These are phyloP conservation scores for Lycium barbarum DNA, from an alignment of 257 asterid species.

Conservation along the genomic window DNA sequence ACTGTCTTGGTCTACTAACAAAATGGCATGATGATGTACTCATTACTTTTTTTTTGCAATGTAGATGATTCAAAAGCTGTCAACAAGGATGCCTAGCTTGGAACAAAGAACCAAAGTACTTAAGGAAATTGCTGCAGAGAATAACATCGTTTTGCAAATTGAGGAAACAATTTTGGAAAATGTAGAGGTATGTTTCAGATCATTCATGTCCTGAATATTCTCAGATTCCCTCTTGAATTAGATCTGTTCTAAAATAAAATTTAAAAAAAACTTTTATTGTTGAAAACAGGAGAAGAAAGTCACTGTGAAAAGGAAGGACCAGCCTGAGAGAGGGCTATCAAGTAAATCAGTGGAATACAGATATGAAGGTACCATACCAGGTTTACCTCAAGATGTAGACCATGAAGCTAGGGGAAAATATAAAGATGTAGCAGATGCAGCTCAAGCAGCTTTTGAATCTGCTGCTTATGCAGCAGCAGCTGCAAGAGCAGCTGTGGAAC, in stretches of 20 bases:
- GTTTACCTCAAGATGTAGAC: conserved; percentile 22
- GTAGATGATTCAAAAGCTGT: conserved; percentile 81
- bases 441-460: conserved; percentile 90
- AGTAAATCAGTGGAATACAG: conserved; percentile 27
- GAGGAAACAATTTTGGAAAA: conserved; percentile 41
- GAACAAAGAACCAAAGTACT: conserved; percentile 67
- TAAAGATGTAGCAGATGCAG: conserved; percentile 90
- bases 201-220: not conserved
- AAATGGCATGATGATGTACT: not conserved
- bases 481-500: conserved; percentile 86
- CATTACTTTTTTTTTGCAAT: not conserved
- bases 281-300: conserved; percentile 42
- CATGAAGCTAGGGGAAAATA: conserved; percentile 50
- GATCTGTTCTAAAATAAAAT: not conserved
- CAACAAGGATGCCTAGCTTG: conserved; percentile 71
- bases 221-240: not conserved
- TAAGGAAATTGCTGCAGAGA: conserved; percentile 69
- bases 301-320: conserved; percentile 20
- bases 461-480: conserved; percentile 95
- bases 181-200: conserved; percentile 41
- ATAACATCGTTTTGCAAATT: conserved; percentile 60
- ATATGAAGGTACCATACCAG: not conserved
- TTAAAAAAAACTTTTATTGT: not conserved
- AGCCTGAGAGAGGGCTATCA: conserved; percentile 28
- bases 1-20: not conserved